phyloP scores from a whole-genome alignment of 1,284 basidiomycete genomes.

The Fereydounia khargensis region DNA sequence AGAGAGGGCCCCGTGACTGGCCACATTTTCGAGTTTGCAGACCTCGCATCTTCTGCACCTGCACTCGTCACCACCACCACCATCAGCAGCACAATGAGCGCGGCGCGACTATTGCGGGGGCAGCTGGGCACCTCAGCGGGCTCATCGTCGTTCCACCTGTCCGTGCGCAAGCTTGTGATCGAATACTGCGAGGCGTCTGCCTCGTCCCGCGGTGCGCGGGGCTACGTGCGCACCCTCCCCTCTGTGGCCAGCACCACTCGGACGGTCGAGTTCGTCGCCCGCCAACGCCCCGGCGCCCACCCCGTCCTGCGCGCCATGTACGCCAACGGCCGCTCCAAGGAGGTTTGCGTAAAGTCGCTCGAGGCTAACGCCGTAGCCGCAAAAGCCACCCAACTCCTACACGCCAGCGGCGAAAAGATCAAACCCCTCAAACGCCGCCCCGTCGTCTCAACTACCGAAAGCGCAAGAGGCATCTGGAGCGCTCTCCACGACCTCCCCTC shows the following conservation, averaged over 20 bases:
- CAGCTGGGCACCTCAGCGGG: too few species aligned
- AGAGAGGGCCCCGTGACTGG: too few species aligned
- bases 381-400: conserved; percentile 8
- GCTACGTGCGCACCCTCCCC: conserved; percentile 9
- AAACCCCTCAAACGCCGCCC: conserved; percentile 17
- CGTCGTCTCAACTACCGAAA: conserved; percentile 6
- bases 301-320: conserved; percentile 3
- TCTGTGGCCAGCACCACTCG: conserved; percentile 5
- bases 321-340: conserved; percentile 4
- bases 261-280: conserved; percentile 19
- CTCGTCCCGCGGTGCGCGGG: conserved; percentile 4
- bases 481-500: too few species aligned
- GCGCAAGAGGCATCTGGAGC: conserved; percentile 22
- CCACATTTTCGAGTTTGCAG: too few species aligned
- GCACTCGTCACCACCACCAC: too few species aligned
- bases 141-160: conserved; percentile 19
- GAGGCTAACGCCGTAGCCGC: conserved; percentile 9
- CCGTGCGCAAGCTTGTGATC: conserved; percentile 23
- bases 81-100: too few species aligned
- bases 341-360: conserved; percentile 19
- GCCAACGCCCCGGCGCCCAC: conserved; percentile 13
- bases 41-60: too few species aligned
- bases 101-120: too few species aligned
- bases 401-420: conserved; percentile 8
- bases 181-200: conserved; percentile 15